These are phyloP conservation scores for Picea engelmannii DNA, from an alignment of 83 land plant genomes.

Conservation along the genomic window DNA sequence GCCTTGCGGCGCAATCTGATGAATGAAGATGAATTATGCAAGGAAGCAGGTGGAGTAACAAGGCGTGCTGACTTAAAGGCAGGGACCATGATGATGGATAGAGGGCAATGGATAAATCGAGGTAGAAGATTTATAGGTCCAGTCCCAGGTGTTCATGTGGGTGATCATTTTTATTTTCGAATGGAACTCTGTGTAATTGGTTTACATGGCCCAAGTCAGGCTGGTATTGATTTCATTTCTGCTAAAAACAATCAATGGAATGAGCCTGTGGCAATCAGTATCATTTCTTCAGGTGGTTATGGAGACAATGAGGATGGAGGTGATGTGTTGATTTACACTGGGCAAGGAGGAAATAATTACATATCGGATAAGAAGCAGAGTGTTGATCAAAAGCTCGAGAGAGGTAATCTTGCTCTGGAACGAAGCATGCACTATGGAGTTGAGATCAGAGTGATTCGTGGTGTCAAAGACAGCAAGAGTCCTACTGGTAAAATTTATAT, in stretches of 20 bases:
- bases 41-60: not conserved
- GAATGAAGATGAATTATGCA: conserved; percentile 23
- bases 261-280: conserved; percentile 78
- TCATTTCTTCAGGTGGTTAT: conserved; percentile 79
- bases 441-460: conserved; percentile 80
- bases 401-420: conserved; percentile 80
- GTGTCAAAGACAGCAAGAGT: conserved; percentile 43
- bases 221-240: conserved; percentile 71
- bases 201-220: conserved; percentile 76
- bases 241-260: conserved; percentile 40
- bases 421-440: conserved; percentile 60
- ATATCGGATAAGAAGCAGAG: conserved; percentile 14
- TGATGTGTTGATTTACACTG: conserved; percentile 75
- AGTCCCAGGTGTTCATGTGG: conserved; percentile 75
- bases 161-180: conserved; percentile 72
- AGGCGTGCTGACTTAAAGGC: conserved; percentile 55
- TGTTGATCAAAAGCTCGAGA: conserved; percentile 51
- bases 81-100: conserved; percentile 34
- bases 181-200: conserved; percentile 80
- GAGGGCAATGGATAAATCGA: conserved; percentile 48
- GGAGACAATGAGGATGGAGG: conserved; percentile 78
- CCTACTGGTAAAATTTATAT: conserved; percentile 65
- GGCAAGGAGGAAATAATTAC: conserved; percentile 76
- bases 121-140: conserved; percentile 66
- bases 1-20: conserved; percentile 24